phyloP scores from a whole-genome alignment of 352 stramenopile genomes.

The Phytophthora megakarya region DNA sequence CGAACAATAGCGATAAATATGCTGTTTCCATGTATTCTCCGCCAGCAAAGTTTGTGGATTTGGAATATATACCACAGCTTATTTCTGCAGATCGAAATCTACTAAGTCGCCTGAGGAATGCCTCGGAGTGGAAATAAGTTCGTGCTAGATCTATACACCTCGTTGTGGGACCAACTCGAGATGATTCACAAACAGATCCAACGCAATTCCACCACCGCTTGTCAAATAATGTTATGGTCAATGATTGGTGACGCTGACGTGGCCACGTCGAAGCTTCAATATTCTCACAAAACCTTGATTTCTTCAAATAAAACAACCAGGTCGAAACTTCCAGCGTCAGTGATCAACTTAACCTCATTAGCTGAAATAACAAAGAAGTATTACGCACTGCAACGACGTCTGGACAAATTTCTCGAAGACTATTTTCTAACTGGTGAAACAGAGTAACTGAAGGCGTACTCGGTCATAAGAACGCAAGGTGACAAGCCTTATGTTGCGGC shows the following conservation, averaged over 20 bases:
- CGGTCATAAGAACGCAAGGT: no score
- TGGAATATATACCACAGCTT: neutral
- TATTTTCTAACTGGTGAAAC: no score
- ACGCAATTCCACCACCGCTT: neutral
- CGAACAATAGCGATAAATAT: neutral
- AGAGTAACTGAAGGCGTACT: no score
- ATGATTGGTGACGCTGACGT: neutral
- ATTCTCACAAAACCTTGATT: no score
- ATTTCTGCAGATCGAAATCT: neutral
- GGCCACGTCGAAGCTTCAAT: neutral
- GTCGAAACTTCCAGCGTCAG: no score
- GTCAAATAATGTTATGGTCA: neutral
- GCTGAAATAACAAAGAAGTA: slow-evolving; percentile 5
- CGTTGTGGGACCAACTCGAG: slow-evolving; percentile 2
- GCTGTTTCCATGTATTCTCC: neutral
- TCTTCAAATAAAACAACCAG: no score
- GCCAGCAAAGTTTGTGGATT: neutral
- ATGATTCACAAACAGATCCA: neutral
- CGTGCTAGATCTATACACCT: neutral
- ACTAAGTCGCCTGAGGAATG: neutral
- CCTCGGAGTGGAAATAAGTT: neutral
- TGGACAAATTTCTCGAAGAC: slow-evolving; percentile 14
- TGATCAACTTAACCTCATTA: neutral
- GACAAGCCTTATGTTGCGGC: no score
- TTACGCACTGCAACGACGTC: slow-evolving; percentile 4